phyloP scores from a whole-genome alignment of 805 yeast species.

The Saccharomycopsis olivae region DNA sequence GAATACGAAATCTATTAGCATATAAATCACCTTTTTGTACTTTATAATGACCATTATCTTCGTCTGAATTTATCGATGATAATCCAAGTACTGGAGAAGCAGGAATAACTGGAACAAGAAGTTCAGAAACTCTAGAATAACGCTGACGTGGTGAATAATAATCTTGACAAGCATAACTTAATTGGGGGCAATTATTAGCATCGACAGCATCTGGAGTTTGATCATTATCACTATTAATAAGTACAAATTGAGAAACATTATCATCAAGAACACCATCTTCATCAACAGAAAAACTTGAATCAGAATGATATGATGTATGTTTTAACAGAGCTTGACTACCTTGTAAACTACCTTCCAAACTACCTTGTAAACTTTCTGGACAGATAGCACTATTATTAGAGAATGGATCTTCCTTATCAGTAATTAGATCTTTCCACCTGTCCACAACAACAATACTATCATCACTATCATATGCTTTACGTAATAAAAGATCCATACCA shows the following conservation, averaged over 20 bases:
- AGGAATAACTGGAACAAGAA: constrained; percentile 7
- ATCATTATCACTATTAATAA: not conserved
- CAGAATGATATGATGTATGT: not conserved
- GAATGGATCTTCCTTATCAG: constrained; percentile 6
- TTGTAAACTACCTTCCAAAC: not conserved
- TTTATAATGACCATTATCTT: constrained; percentile 66
- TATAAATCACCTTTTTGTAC: constrained; percentile 47
- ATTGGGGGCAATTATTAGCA: constrained; percentile 6
- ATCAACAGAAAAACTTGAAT: not conserved
- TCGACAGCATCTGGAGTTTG: not conserved
- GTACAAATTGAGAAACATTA: too few species aligned
- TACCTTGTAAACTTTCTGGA: too few species aligned
- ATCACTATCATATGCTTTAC: not conserved
- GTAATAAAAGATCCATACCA: too few species aligned
- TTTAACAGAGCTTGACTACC: not conserved
- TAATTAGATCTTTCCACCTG: constrained; percentile 1
- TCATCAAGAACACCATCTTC: not conserved
- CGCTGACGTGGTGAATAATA: constrained; percentile 5
- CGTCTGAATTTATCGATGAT: constrained; percentile 22
- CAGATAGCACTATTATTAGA: constrained; percentile 3
- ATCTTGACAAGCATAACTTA: not conserved
- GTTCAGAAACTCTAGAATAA: not conserved
- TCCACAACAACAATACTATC: constrained; percentile 6
- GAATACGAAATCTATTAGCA: constrained; percentile 67
- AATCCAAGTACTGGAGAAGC: not conserved